Evolutionary conservation across 2,329 filamentous ascomycete genomes (phyloP), one percentile per base, ranked within the genome.

Genomic region (Beauveria asiatica): DNA sequence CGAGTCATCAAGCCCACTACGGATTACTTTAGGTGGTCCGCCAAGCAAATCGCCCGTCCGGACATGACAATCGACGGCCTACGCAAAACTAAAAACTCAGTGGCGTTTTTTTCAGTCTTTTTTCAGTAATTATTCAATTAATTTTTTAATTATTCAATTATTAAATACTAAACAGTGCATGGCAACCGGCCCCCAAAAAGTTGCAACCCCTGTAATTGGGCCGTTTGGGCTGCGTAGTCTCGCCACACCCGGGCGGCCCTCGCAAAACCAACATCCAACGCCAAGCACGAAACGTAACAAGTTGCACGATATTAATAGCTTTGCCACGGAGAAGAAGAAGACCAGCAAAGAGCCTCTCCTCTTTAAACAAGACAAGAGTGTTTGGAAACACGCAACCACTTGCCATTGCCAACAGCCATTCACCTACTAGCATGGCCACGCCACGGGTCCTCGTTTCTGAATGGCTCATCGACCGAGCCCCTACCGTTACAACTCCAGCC

Each of bases 1-100:
- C 57, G 57, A 59, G 57, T 59, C 57, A 59, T 59, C 57, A 59
- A 51, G 41, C 27, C 54, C 42, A 48, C 23, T 13, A n/a, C n/a
- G n/a, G n/a, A n/a, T n/a, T n/a, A 37, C 23, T 13, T 41, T 10
- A 39, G 11, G 56, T 52, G 56, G 56, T 10, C 21, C 39, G 56
- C 56, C 56, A 59, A 59, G 56, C 37, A 16, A 41, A 59, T 52
- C 46, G 56, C 21, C 46, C 46, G 21, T 23, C 48, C 39, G 41
- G 48, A 53, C n/a, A 59, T 59, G 48, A 59, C 48, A 51, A 59
- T 59, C 57, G 57, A 27, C 49, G n/a, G 41, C 23, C 17, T n/a
- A 44, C 16, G 54, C 21, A 27, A 3, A 13, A 19, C 44, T 16
- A 25, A 59, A 59, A 23, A 5, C n/a, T 51, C 57, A 45, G 39